Conservation (phyloP, 257 asterid species). For the Echium plantagineum region DNA sequence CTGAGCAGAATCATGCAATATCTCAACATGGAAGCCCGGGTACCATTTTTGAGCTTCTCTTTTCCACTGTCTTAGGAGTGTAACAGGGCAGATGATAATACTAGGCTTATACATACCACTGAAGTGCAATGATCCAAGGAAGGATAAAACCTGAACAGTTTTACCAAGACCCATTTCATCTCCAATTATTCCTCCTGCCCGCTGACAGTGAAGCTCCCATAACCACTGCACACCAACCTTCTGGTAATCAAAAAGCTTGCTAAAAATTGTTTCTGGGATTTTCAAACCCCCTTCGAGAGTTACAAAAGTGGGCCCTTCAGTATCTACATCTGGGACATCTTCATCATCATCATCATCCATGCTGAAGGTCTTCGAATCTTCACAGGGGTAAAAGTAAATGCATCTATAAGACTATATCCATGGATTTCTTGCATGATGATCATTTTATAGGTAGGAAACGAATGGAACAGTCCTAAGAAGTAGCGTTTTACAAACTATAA, state of each 20-base stretch:
- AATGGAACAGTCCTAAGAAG: not conserved
- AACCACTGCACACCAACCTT: conserved; percentile 98
- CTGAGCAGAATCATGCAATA: conserved; percentile 85
- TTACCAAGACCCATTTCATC: conserved; percentile 99
- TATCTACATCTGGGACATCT: conserved; percentile 38
- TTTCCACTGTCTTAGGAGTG: conserved; percentile 88
- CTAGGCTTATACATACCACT: conserved; percentile 87
- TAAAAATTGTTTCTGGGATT: conserved; percentile 62
- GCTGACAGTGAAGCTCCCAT: conserved; percentile 99
- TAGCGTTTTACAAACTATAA: not conserved
- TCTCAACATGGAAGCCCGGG: conserved; percentile 66
- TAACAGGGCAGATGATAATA: conserved; percentile 85
- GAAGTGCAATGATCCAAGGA: conserved; percentile 86
- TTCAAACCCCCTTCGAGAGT: conserved; percentile 88
- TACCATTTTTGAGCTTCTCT: conserved; percentile 92
- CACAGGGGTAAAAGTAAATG: conserved; percentile 13
- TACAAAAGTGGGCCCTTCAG: conserved; percentile 44
- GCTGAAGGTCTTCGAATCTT: conserved; percentile 46
- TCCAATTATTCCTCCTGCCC: conserved; percentile 95
- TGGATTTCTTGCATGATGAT: not conserved
- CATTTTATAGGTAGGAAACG: not conserved
- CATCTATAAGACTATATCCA: not conserved
- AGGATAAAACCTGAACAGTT: conserved; percentile 78
- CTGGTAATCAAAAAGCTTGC: conserved; percentile 83
- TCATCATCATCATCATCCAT: conserved; percentile 40